Evolutionary conservation across 352 stramenopile genomes (phyloP).

Genomic region (Phytophthora vignae): DNA sequence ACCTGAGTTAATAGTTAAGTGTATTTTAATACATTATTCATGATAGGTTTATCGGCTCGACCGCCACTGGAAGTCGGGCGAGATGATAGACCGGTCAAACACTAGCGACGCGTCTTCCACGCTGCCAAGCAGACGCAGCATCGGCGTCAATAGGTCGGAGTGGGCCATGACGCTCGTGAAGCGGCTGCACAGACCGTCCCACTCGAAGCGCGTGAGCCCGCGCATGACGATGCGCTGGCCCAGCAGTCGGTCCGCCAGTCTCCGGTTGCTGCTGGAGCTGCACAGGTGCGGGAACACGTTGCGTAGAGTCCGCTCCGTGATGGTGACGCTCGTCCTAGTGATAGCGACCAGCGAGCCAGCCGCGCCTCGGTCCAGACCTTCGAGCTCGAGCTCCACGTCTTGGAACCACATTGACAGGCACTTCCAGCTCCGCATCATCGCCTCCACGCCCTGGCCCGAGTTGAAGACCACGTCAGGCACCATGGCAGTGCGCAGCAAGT

Average conservation of each 20-base stretch:
- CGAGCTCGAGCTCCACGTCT: slow-evolving; percentile 14
- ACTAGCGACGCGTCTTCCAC: slow-evolving; percentile 24
- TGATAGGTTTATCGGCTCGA: neutral
- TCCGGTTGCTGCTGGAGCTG: neutral
- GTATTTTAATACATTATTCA: neutral
- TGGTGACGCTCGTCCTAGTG: slow-evolving; percentile 22
- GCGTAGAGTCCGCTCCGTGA: slow-evolving; percentile 24
- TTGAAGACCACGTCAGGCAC: slow-evolving; percentile 18
- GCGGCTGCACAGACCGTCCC: neutral
- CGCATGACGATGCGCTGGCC: slow-evolving; percentile 29
- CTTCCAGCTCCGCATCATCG: slow-evolving; percentile 25
- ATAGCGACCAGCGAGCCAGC: slow-evolving; percentile 9
- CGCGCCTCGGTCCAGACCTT: slow-evolving; percentile 11
- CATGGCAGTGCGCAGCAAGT: slow-evolving; percentile 20
- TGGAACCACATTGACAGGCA: slow-evolving; percentile 30
- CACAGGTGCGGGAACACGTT: slow-evolving; percentile 30
- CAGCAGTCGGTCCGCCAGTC: slow-evolving; percentile 14
- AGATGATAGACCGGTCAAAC: slow-evolving; percentile 27
- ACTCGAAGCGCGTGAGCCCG: slow-evolving; percentile 26
- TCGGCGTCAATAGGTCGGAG: slow-evolving; percentile 27
- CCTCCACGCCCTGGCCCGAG: slow-evolving; percentile 11
- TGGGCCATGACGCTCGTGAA: slow-evolving; percentile 18
- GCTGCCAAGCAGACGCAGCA: slow-evolving; percentile 22
- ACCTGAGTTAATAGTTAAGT: neutral
- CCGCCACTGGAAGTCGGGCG: slow-evolving; percentile 24